These are phyloP conservation scores for Phycomyces nitens DNA, from an alignment of 192 early-diverging fungal genomes.

Conservation along the genomic window DNA sequence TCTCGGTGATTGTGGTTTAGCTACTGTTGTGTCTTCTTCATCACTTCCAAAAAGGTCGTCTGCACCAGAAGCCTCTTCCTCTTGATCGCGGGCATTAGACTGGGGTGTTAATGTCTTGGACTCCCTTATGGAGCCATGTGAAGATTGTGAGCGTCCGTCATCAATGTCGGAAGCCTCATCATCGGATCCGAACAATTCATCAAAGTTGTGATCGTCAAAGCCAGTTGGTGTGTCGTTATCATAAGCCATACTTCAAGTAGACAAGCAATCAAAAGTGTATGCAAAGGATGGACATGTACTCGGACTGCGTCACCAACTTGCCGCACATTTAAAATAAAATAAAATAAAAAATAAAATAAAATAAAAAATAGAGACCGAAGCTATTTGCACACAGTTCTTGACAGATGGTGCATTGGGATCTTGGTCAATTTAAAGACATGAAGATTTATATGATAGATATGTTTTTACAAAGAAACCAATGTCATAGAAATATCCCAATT, in stretches of 20 bases:
- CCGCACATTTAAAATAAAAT: too few relatives aligned
- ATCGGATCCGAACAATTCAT: constrained; percentile 32
- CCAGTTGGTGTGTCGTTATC: not conserved
- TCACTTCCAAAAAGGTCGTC: constrained; percentile 41
- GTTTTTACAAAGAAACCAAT: too few relatives aligned
- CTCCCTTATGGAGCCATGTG: not conserved
- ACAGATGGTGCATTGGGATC: too few relatives aligned
- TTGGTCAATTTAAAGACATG: too few relatives aligned
- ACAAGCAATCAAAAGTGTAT: not conserved
- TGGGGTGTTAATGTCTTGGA: not conserved
- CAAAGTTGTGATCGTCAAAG: constrained; percentile 18
- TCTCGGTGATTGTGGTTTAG: not conserved
- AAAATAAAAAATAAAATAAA: too few relatives aligned
- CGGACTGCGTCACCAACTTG: too few relatives aligned
- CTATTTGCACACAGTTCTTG: too few relatives aligned
- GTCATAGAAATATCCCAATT: too few relatives aligned
- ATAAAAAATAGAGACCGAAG: too few relatives aligned
- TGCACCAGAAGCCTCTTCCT: not conserved
- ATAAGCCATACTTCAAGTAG: constrained; percentile 1
- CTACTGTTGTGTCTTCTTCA: constrained; percentile 16
- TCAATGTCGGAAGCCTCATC: constrained; percentile 35
- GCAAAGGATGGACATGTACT: too few relatives aligned
- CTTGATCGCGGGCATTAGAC: not conserved
- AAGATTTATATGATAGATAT: too few relatives aligned
- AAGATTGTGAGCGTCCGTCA: constrained; percentile 22